phyloP scores from a whole-genome alignment of 208 protist species.

The Crithidia sp. region DNA sequence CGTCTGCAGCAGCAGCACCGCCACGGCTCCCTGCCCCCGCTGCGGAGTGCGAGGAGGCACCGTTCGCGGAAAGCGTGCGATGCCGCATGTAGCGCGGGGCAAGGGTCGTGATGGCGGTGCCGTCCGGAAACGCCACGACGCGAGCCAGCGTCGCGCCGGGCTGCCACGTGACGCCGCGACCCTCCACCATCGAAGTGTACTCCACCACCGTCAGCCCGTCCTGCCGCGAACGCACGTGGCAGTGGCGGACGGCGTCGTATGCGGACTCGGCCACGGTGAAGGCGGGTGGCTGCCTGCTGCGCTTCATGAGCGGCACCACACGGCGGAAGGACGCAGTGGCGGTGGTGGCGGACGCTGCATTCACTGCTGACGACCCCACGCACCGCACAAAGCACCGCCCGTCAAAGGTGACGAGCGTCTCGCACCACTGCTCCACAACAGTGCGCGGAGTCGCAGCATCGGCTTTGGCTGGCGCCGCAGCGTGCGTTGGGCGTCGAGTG shows the following conservation, averaged over 20 bases:
- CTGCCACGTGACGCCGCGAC: not conserved
- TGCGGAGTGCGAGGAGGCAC: not conserved
- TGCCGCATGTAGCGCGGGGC: slow-evolving; percentile 24
- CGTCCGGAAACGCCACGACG: slow-evolving; percentile 33
- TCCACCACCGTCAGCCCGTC: slow-evolving; percentile 67
- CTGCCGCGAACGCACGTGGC: slow-evolving; percentile 55
- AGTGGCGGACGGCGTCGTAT: slow-evolving; percentile 65
- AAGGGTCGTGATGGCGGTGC: slow-evolving; percentile 36
- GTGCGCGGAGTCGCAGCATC: not conserved
- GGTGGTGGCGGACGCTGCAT: not conserved
- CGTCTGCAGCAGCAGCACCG: not conserved
- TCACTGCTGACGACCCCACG: not conserved
- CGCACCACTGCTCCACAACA: slow-evolving; percentile 25
- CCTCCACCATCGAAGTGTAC: slow-evolving; percentile 39
- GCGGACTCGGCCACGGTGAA: slow-evolving; percentile 32
- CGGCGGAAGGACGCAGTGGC: slow-evolving; percentile 5
- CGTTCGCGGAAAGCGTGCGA: not conserved
- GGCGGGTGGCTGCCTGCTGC: slow-evolving; percentile 1
- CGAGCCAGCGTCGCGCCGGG: slow-evolving; percentile 18
- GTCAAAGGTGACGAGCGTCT: slow-evolving; percentile 55
- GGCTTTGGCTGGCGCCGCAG: not conserved
- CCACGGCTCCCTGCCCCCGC: not conserved
- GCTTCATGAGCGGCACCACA: slow-evolving; percentile 13
- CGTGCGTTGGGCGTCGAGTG: slow-evolving; percentile 41
- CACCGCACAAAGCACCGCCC: slow-evolving; percentile 55